Conservation (phyloP, 2,329 filamentous ascomycete species). For the Sphaerostilbella broomeana region DNA sequence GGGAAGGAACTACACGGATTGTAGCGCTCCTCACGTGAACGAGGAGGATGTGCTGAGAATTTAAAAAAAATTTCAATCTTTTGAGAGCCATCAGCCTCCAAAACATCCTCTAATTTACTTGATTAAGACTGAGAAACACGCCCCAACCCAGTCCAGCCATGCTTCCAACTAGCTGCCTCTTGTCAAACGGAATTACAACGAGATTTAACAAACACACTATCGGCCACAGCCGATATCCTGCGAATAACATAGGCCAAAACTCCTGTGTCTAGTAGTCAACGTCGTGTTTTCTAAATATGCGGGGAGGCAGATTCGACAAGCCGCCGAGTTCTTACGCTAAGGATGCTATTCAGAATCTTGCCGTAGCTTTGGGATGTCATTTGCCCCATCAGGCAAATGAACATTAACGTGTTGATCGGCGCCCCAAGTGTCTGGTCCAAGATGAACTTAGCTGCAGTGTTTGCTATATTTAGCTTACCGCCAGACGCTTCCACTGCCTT, state of each 20-base stretch:
- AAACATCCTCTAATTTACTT: neutral
- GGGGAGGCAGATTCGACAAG: neutral
- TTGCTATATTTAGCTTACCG: constrained; percentile 8
- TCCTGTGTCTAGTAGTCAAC: neutral
- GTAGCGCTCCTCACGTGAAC: too few relatives aligned
- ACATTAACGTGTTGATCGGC: constrained; percentile 8
- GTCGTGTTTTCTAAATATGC: too few relatives aligned
- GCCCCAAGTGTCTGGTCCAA: constrained; percentile 7
- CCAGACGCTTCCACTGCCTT: neutral
- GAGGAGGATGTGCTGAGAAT: too few relatives aligned
- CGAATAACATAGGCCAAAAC: constrained; percentile 11
- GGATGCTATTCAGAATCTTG: neutral
- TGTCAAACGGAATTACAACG: constrained; percentile 8
- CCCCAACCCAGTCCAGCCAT: constrained; percentile 9
- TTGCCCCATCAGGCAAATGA: constrained; percentile 11
- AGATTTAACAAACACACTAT: constrained; percentile 8
- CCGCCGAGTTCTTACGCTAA: neutral
- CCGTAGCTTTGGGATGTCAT: constrained; percentile 6
- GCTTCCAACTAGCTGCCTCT: constrained; percentile 8
- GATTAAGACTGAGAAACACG: constrained; percentile 10
- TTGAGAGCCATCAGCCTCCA: too few relatives aligned
- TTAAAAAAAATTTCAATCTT: too few relatives aligned
- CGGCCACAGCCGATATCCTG: constrained; percentile 8
- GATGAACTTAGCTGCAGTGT: constrained; percentile 10
- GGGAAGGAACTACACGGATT: too few relatives aligned